These are phyloP conservation scores for Penicillium sp. DNA, from an alignment of 2,329 filamentous ascomycete species.

Conservation along the genomic window DNA sequence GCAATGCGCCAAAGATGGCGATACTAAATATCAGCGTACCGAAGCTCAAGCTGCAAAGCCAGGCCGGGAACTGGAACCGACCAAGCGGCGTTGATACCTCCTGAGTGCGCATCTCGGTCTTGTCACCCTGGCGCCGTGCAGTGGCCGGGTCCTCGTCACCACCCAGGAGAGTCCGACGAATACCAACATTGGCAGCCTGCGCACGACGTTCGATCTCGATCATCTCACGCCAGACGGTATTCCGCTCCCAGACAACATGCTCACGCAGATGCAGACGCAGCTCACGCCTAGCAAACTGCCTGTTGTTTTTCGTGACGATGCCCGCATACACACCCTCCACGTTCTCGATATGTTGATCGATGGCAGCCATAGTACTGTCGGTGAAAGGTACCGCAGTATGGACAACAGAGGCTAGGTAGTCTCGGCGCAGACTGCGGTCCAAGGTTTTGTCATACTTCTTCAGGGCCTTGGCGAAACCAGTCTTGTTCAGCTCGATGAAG, in stretches of 20 bases:
- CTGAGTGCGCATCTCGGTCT: conserved; percentile 63
- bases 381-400: conserved; percentile 79
- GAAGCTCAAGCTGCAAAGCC: conserved; percentile 81
- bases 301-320: conserved; percentile 78
- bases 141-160: conserved; percentile 65
- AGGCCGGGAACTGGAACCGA: conserved; percentile 69
- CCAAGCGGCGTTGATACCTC: conserved; percentile 78
- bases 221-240: conserved; percentile 98
- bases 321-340: conserved; percentile 80
- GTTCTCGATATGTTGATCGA: conserved; percentile 69
- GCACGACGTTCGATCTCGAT: conserved; percentile 95
- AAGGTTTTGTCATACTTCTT: conserved; percentile 99
- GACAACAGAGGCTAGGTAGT: conserved; percentile 73
- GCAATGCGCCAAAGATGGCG: conserved; percentile 68
- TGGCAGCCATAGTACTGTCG: conserved; percentile 63
- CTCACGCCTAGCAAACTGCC: conserved; percentile 74
- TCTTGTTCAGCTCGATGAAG: conserved; percentile 92
- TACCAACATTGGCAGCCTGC: conserved; percentile 86
- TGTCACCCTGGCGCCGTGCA: conserved; percentile 79
- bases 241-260: conserved; percentile 97
- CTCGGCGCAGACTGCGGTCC: conserved; percentile 72
- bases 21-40: conserved; percentile 70
- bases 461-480: conserved; percentile 90
- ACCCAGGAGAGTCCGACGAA: conserved; percentile 74
- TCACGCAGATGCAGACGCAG: conserved; percentile 87